Evolutionary conservation across 805 yeast genomes (phyloP), one percentile per base, ranked within the genome.

Genomic region (Candida hispaniensis): DNA sequence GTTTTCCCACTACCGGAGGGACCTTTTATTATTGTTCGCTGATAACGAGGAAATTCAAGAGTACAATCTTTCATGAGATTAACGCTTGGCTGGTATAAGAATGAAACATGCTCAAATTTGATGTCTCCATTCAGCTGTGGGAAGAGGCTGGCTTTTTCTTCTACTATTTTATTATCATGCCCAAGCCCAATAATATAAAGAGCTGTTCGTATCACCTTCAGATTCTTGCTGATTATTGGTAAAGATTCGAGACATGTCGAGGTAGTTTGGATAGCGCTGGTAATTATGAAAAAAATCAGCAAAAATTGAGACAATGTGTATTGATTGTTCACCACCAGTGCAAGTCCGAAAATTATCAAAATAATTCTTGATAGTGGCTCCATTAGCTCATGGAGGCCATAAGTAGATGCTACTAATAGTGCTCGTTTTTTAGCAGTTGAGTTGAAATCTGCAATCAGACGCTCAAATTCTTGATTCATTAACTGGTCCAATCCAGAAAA

Each of bases 1-100:
- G 95, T 79, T 54, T 91, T 91, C 0, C 99, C 99, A 9, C 78
- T 68, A 0, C 99, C 99, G 2, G 96, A 81, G 20, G 69, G 73
- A 1, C 98, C 99, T 3, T 76, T 71, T 1, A 91, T 54, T 1
- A 81, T 91, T 0, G 40, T 26, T 18, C 78, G 56, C 7, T 55
- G 52, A 5, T 79, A 45, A 18, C 64, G 46, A n/a, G n/a, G n/a
- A n/a, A n/a, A n/a, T n/a, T n/a, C n/a, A n/a, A n/a, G n/a, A n/a
- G n/a, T n/a, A n/a, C n/a, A n/a, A n/a, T n/a, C n/a, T n/a, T n/a
- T n/a, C n/a, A n/a, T n/a, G n/a, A n/a, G n/a, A 1, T 58, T 54
- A 18, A 78, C 59, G 3, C 68, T 58, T 5, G 30, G 24, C 2
- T 16, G 17, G 14, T 48, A 48, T 5, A 36, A 38, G 53, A 78